Percentiles rank a stretch among this genome's conserved stretches.
These are phyloP conservation scores for Leptoxyphium fumago DNA, from an alignment of 2,329 filamentous ascomycete species.

Conservation along the genomic window DNA sequence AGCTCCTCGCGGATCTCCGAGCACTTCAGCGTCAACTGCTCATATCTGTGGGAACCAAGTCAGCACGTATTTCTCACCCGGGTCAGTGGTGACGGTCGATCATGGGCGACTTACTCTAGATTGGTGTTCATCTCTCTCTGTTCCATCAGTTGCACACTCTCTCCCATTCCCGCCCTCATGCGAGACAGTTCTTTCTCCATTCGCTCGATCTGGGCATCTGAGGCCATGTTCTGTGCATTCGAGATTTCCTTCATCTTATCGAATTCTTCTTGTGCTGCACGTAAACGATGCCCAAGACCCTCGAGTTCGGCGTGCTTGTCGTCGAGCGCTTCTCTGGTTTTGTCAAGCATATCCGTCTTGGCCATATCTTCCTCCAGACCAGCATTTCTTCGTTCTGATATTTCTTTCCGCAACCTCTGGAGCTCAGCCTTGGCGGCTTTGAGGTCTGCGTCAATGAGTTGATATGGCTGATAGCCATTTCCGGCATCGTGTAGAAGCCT, in stretches of 20 bases:
- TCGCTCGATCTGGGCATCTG: slow-evolving; percentile 90
- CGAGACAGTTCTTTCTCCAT: slow-evolving; percentile 97
- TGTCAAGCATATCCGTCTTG: slow-evolving; percentile 83
- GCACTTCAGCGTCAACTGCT: slow-evolving; percentile 75
- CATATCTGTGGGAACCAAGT: slow-evolving; percentile 45
- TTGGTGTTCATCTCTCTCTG: slow-evolving; percentile 93
- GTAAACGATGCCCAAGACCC: slow-evolving; percentile 72
- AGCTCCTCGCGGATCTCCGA: slow-evolving; percentile 83
- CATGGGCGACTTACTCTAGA: slow-evolving; percentile 55
- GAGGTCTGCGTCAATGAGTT: slow-evolving; percentile 80
- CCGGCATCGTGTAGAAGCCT: slow-evolving; percentile 67
- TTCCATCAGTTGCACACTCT: slow-evolving; percentile 82
- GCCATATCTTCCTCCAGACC: slow-evolving; percentile 87
- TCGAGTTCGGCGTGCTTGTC: slow-evolving; percentile 91
- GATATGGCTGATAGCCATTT: slow-evolving; percentile 78
- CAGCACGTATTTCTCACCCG: slow-evolving; percentile 55
- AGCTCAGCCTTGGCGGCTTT: slow-evolving; percentile 73
- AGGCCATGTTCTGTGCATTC: slow-evolving; percentile 72
- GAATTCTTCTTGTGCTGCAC: slow-evolving; percentile 82
- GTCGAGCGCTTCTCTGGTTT: slow-evolving; percentile 91
- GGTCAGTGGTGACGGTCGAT: slow-evolving; percentile 19
- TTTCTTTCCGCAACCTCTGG: slow-evolving; percentile 65
- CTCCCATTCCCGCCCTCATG: slow-evolving; percentile 70
- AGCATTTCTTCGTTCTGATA: slow-evolving; percentile 71
- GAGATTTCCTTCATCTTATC: slow-evolving; percentile 77